Conservation (phyloP, 352 stramenopile species). For the Globisporangium orthogonon region DNA sequence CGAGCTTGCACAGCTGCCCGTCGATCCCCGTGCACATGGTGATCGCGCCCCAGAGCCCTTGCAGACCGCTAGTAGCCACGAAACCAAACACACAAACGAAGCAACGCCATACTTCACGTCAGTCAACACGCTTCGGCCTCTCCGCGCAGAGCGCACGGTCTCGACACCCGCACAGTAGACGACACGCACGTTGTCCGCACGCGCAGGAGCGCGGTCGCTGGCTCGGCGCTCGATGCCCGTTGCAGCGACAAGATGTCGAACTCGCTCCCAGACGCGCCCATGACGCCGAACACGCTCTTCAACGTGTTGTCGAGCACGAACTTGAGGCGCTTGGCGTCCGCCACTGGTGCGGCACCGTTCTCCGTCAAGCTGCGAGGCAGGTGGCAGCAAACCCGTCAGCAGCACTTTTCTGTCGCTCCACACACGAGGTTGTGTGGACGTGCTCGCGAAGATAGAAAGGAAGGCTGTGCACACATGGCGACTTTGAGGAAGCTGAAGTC, state of each 20-base stretch:
- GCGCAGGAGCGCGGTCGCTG: slow-evolving; percentile 48
- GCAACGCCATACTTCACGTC: too few species aligned
- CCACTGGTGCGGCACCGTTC: slow-evolving; percentile 25
- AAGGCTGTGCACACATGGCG: slow-evolving; percentile 38
- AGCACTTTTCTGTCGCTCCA: background rate
- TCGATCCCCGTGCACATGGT: slow-evolving; percentile 73
- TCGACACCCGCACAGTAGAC: background rate
- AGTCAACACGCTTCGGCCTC: too few species aligned
- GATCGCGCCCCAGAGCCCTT: slow-evolving; percentile 55
- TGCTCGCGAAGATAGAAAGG: too few species aligned
- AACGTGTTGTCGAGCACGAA: slow-evolving; percentile 68
- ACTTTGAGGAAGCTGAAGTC: slow-evolving; percentile 54
- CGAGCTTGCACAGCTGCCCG: slow-evolving; percentile 22
- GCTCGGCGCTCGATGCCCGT: slow-evolving; percentile 21
- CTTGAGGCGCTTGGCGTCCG: slow-evolving; percentile 60
- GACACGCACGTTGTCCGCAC: slow-evolving; percentile 38
- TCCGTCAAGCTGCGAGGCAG: slow-evolving; percentile 37
- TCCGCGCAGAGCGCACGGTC: too few species aligned
- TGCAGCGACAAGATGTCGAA: slow-evolving; percentile 55
- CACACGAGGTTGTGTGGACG: too few species aligned
- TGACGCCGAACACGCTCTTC: slow-evolving; percentile 59
- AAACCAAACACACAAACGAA: too few species aligned
- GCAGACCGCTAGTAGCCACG: slow-evolving; percentile 26
- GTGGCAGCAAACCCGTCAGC: background rate
- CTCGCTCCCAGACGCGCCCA: slow-evolving; percentile 51